A percentile compares a stretch with the other conserved stretches of the same genome.
phyloP scores from a whole-genome alignment of 768 basidiomycete genomes.

The Rhodotorula graminis region DNA sequence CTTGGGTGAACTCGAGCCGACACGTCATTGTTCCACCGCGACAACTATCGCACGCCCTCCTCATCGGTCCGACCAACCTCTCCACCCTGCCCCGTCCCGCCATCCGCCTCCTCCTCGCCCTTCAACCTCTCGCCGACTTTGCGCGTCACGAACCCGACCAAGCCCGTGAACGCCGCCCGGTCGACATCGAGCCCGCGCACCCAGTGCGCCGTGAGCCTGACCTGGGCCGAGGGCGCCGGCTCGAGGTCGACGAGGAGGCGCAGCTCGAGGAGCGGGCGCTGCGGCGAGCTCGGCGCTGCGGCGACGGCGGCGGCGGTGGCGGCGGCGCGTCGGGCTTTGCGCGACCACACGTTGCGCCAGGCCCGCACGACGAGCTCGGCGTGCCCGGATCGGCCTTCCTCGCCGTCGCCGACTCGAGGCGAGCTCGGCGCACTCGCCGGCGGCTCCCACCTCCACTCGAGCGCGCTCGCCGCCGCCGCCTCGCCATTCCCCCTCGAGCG shows the following conservation, averaged over 20 bases:
- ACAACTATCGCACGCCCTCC: too few species aligned
- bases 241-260: not conserved
- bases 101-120: not conserved
- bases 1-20: too few species aligned
- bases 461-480: not conserved
- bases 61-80: not conserved
- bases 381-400: not conserved
- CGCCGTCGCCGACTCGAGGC: not conserved
- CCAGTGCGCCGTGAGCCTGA: not conserved
- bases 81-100: not conserved
- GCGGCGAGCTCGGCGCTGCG: not conserved
- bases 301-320: too few species aligned
- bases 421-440: not conserved
- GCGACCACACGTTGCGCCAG: conserved; percentile 61
- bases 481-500: too few species aligned
- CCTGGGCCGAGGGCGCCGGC: not conserved
- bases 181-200: not conserved
- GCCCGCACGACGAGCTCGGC: conserved; percentile 39
- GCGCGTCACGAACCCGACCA: conserved; percentile 5
- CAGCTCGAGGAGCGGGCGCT: not conserved
- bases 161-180: not conserved
- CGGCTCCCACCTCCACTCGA: not conserved
- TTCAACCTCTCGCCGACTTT: conserved; percentile 1
- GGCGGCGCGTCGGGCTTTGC: conserved; percentile 53
- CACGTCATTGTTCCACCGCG: too few species aligned